phyloP scores from a whole-genome alignment of 2,329 filamentous ascomycete genomes.

The Talaromyces sp. region DNA sequence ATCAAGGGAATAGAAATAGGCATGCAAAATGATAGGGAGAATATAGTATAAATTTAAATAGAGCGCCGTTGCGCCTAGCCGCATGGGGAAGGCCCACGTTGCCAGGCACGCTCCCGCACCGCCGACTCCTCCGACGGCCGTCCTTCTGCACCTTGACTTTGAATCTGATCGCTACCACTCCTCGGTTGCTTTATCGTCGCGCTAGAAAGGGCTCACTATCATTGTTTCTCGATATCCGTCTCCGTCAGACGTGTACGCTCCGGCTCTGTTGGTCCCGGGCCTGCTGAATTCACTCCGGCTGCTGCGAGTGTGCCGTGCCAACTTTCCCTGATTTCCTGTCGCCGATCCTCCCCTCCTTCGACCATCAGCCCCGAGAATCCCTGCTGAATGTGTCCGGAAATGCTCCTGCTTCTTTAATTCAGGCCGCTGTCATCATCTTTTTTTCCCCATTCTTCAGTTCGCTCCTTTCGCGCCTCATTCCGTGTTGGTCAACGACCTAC shows the following conservation, averaged over 20 bases:
- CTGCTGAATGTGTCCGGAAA: not conserved
- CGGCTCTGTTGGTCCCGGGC: not conserved
- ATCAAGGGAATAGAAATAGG: not conserved
- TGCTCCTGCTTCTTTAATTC: not conserved
- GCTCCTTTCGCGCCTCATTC: not conserved
- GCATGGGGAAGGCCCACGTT: conserved; percentile 3
- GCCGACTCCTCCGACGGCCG: not conserved
- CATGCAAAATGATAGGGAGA: not conserved
- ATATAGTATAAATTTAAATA: not conserved
- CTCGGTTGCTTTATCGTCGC: not conserved
- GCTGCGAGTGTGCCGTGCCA: not conserved
- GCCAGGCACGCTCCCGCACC: not conserved
- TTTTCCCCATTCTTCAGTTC: not conserved
- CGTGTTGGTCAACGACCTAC: not conserved
- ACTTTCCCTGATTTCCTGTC: not conserved
- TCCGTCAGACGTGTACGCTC: not conserved
- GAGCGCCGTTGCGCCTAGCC: not conserved
- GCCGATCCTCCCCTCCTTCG: not conserved
- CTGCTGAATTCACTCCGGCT: not conserved
- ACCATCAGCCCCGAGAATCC: not conserved
- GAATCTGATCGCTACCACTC: not conserved
- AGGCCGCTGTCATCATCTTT: not conserved
- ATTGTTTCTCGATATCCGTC: too few relatives aligned
- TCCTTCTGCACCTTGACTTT: not conserved
- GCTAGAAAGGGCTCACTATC: not conserved